Evolutionary conservation across 2,329 filamentous ascomycete genomes (phyloP), one percentile per base, ranked within the genome.

Genomic region (Penicillium sp.): DNA sequence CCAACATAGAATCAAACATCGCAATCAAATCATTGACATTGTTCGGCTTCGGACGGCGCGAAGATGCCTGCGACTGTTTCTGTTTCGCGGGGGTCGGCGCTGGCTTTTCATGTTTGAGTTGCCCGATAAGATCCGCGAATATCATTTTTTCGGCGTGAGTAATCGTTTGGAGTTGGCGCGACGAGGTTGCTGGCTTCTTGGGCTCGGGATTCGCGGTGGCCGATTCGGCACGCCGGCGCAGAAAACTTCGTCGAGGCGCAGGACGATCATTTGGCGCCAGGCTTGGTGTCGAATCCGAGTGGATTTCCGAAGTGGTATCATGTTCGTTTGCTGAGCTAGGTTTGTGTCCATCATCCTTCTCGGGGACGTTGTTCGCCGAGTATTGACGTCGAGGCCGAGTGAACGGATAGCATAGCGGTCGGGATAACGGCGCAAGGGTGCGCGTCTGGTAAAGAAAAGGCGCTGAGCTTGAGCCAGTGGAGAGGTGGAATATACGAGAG

Each of bases 361-460:
- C 43, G n/a, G 35, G 25, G 10, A 43, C 28, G 18, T 55, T 48
- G 30, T 50, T 48, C 3, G 56, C 56, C 10, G 61, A 63, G 48
- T 62, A 63, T 22, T 55, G 31, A 9, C 47, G 57, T 18, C 39
- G 45, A 18, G 48, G 57, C 40, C 43, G 46, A 41, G 40, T 47
- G 41, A 52, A 30, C 36, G 50, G 43, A 35, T 45, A 48, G 10
- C 33, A 54, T 40, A 50, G 42, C 7, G 54, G 31, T 30, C 35
- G 24, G 11, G 44, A 54, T 41, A 49, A 41, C 25, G 62, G 48
- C 4, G 55, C 53, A 28, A 87, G 78, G 0, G 87, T 89, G 53
- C 80, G 76, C 5, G 88, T 90, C 58, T 88, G 85, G 65, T 90
- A 90, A 6, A 91, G 77, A 51, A 90, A 90, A 0, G 86, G 84